These are phyloP conservation scores for Lachancea cidri DNA, from an alignment of 805 yeast genomes.

Conservation along the genomic window DNA sequence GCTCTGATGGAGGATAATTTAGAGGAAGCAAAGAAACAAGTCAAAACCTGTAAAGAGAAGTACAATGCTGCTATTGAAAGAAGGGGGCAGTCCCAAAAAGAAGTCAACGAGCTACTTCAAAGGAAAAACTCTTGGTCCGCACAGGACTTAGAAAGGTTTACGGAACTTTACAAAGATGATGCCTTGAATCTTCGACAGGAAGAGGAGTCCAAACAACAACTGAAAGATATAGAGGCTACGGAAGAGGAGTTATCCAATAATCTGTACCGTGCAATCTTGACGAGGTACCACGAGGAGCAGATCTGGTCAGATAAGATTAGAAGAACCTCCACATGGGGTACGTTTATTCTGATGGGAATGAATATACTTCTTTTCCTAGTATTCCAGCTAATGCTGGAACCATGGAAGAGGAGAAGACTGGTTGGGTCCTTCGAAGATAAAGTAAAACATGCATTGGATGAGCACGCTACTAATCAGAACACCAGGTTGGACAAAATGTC, in stretches of 20 bases:
- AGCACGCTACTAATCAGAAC: slow-evolving; percentile 28
- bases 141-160: slow-evolving; percentile 75
- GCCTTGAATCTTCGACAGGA: slow-evolving; percentile 67
- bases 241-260: slow-evolving; percentile 68
- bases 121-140: slow-evolving; percentile 81
- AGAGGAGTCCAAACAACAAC: slow-evolving; percentile 39
- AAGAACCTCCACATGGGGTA: slow-evolving; percentile 94
- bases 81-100: slow-evolving; percentile 70
- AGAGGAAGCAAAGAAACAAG: slow-evolving; percentile 41
- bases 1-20: slow-evolving; percentile 49
- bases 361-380: slow-evolving; percentile 72
- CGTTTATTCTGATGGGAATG: slow-evolving; percentile 82
- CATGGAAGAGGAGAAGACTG: slow-evolving; percentile 82
- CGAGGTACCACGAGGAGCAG: slow-evolving; percentile 94
- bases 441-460: slow-evolving; percentile 52
- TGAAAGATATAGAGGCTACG: slow-evolving; percentile 50
- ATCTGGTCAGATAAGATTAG: slow-evolving; percentile 97
- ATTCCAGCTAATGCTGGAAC: slow-evolving; percentile 86
- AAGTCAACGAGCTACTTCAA: slow-evolving; percentile 81
- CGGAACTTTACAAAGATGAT: slow-evolving; percentile 73
- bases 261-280: slow-evolving; percentile 70
- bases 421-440: slow-evolving; percentile 80
- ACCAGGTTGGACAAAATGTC: slow-evolving; percentile 23
- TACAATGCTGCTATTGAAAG: slow-evolving; percentile 58
- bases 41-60: slow-evolving; percentile 43